Evolutionary conservation across 176 grass and related monocot genomes (phyloP).

Genomic region (Alloteropsis semialata): DNA sequence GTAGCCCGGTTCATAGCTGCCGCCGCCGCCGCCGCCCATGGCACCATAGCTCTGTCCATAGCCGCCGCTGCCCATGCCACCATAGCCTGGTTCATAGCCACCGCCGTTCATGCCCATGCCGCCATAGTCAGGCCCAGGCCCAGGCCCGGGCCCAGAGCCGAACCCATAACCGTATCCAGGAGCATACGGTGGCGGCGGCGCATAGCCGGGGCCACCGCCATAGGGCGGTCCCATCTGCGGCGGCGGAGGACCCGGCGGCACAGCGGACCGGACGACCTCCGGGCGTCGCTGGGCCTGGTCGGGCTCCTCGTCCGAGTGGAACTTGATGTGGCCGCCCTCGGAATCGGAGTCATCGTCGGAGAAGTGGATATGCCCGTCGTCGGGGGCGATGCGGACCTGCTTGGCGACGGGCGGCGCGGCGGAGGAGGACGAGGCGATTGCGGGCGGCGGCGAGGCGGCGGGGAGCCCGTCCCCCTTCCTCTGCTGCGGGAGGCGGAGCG

Average conservation of each 20-base stretch:
- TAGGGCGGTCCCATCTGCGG: conserved; percentile 34
- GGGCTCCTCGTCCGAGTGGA: conserved; percentile 59
- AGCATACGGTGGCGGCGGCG: conserved; percentile 20
- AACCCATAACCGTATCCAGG: conserved; percentile 36
- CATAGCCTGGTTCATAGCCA: conserved; percentile 18
- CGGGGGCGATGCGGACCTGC: conserved; percentile 42
- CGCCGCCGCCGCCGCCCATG: not conserved
- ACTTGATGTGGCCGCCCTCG: conserved; percentile 58
- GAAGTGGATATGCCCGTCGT: conserved; percentile 69
- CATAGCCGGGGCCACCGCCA: conserved; percentile 17
- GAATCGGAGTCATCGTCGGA: conserved; percentile 52
- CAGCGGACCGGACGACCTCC: conserved; percentile 11
- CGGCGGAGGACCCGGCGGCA: not conserved
- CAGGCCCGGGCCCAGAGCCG: not conserved
- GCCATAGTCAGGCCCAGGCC: not conserved
- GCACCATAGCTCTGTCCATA: conserved; percentile 26
- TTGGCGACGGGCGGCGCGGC: conserved; percentile 29
- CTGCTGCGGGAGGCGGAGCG: conserved; percentile 56
- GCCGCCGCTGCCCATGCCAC: not conserved
- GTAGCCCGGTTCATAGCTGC: conserved; percentile 32
- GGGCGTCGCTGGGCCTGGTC: conserved; percentile 15
- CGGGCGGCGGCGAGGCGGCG: conserved; percentile 17
- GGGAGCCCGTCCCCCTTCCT: conserved; percentile 72
- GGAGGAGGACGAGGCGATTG: conserved; percentile 19
- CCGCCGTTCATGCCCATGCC: conserved; percentile 5